Percentiles rank a stretch among this genome's conserved stretches.
Conservation (phyloP, 345 rosid genomes). For the Salix brachista region DNA sequence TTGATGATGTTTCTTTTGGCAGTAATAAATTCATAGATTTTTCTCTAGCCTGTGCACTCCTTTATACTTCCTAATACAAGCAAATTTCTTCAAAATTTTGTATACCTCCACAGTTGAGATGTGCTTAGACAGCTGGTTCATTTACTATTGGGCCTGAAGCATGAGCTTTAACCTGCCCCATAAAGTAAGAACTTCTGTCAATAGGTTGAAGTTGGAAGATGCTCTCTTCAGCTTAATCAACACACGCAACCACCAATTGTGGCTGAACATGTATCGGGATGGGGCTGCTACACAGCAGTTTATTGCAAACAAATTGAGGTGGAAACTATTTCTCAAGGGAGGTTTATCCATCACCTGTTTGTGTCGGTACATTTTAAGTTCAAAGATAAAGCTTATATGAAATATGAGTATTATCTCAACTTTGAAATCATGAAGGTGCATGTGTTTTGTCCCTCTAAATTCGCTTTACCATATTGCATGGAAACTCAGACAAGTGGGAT, state of each 20-base stretch:
- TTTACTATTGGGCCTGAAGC: conserved; percentile 46
- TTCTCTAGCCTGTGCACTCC: conserved; percentile 4
- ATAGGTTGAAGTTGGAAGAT: conserved; percentile 20
- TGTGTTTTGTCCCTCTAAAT: background rate
- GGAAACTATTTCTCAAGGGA: background rate
- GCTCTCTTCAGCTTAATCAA: conserved; percentile 22
- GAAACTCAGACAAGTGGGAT: background rate
- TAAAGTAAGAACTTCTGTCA: conserved; percentile 22
- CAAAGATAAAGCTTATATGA: background rate
- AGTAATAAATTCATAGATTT: background rate
- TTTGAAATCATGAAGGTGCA: background rate
- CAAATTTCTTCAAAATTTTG: conserved; percentile 38
- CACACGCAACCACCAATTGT: conserved; percentile 10
- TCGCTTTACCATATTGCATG: background rate
- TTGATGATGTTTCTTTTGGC: conserved; percentile 6
- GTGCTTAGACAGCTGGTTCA: conserved; percentile 57
- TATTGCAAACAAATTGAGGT: background rate
- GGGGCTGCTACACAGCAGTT: background rate
- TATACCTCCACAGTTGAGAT: conserved; percentile 10
- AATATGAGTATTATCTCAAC: background rate
- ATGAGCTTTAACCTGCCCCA: conserved; percentile 48
- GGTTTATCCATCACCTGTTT: background rate
- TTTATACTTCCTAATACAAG: conserved; percentile 37
- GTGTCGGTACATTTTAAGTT: background rate
- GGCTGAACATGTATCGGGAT: conserved; percentile 8